These are phyloP conservation scores for Tetrahymena elliotti DNA, from an alignment of 73 alveolate species.

Conservation along the genomic window DNA sequence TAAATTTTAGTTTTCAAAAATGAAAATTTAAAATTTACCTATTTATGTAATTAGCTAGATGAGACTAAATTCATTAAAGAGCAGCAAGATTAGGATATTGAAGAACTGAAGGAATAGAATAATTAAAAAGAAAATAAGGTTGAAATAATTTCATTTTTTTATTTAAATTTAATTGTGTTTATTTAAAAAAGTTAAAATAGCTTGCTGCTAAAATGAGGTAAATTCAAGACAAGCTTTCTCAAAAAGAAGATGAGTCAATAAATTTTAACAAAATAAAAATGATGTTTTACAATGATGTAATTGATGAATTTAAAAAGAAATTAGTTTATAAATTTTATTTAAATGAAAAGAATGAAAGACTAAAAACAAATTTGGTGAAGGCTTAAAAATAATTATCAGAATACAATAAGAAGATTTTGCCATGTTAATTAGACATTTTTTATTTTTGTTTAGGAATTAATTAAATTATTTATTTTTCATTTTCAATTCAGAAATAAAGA, in stretches of 20 bases:
- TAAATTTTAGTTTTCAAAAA: too few relatives aligned
- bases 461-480: neutral
- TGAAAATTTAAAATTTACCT: too few relatives aligned
- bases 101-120: neutral
- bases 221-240: neutral
- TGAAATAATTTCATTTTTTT: neutral
- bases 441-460: neutral
- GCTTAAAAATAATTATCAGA: neutral
- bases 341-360: neutral
- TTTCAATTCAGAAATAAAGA: neutral
- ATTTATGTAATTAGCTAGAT: neutral
- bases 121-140: neutral
- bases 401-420: neutral
- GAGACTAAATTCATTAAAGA: neutral
- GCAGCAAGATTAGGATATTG: neutral
- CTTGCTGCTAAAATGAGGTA: neutral
- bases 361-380: neutral
- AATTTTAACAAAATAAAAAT: neutral
- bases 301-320: neutral
- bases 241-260: neutral
- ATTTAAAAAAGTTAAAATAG: neutral
- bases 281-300: neutral
- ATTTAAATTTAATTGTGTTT: neutral
- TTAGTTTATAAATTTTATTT: neutral
- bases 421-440: neutral